A percentile compares a stretch with the other conserved stretches of the same genome.
Conservation (phyloP, 306 rosid species). For the Cercis canadensis region DNA sequence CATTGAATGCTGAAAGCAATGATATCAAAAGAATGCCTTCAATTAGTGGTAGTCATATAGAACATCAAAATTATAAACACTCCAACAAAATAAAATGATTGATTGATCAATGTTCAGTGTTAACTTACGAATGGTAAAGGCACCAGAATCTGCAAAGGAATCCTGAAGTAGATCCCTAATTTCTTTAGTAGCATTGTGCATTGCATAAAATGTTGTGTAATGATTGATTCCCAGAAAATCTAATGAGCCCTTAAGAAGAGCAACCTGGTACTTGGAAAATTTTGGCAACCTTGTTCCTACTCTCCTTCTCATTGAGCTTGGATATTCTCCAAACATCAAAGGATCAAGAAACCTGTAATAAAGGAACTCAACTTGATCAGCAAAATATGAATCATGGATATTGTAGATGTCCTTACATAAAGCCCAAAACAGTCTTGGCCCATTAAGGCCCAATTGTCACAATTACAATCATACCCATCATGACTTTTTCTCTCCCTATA, state of each 20-base stretch:
- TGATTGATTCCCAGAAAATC: slow-evolving; percentile 97
- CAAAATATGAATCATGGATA: too few relatives aligned
- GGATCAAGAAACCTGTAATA: slow-evolving; percentile 86
- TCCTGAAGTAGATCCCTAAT: slow-evolving; percentile 52
- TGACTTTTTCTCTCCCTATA: too few relatives aligned
- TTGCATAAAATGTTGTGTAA: slow-evolving; percentile 82
- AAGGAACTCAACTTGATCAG: slow-evolving; percentile 9
- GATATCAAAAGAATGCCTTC: slow-evolving; percentile 1
- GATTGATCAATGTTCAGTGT: not conserved
- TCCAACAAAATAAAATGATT: not conserved
- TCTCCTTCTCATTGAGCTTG: slow-evolving; percentile 81
- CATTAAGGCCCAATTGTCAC: too few relatives aligned
- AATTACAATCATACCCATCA: too few relatives aligned
- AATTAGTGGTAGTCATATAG: slow-evolving; percentile 47
- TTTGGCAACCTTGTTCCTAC: slow-evolving; percentile 74
- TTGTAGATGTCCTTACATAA: too few relatives aligned
- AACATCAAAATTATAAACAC: slow-evolving; percentile 42
- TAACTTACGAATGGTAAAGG: slow-evolving; percentile 56
- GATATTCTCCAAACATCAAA: slow-evolving; percentile 85
- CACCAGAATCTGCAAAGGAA: slow-evolving; percentile 52
- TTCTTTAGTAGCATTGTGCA: slow-evolving; percentile 36
- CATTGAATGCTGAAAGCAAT: slow-evolving; percentile 52
- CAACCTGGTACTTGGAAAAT: slow-evolving; percentile 58
- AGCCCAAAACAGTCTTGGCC: not conserved
- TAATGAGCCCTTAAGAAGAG: slow-evolving; percentile 75